Percentiles rank a stretch among this genome's conserved stretches.
These are phyloP conservation scores for Priceomyces haplophilus DNA, from an alignment of 805 yeast genomes.

Conservation along the genomic window DNA sequence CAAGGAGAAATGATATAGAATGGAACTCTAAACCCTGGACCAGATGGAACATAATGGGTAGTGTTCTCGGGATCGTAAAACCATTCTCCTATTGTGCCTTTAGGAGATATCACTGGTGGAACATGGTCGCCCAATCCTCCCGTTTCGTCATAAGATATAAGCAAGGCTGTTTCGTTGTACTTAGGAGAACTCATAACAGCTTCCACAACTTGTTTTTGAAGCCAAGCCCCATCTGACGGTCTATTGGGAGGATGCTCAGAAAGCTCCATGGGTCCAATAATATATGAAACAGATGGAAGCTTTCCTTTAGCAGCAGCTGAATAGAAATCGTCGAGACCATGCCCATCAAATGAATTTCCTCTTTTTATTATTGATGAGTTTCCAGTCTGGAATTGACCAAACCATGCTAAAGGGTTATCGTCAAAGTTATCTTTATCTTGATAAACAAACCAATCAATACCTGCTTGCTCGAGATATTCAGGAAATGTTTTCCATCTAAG, in stretches of 20 bases:
- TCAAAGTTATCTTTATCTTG: constrained; percentile 5
- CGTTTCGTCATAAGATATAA: constrained; percentile 5
- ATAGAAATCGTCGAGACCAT: constrained; percentile 2
- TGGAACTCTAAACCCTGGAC: constrained; percentile 6
- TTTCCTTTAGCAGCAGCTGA: constrained; percentile 3
- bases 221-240: constrained; percentile 6
- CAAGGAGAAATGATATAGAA: constrained; percentile 5
- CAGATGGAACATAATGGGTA: constrained; percentile 5
- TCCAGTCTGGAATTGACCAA: constrained; percentile 1
- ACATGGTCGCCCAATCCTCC: constrained; percentile 7
- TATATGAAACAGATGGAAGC: constrained; percentile 4
- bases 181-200: constrained; percentile 6
- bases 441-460: constrained; percentile 4
- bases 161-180: constrained; percentile 6
- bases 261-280: constrained; percentile 4
- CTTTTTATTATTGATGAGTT: not conserved
- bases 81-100: constrained; percentile 6
- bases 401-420: constrained; percentile 5
- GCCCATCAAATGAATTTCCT: constrained; percentile 2
- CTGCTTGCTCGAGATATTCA: constrained; percentile 4
- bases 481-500: constrained; percentile 5
- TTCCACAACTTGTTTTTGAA: constrained; percentile 4
- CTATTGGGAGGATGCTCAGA: constrained; percentile 6
- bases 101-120: constrained; percentile 4
- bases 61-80: constrained; percentile 4